Conservation (phyloP, 2,329 filamentous ascomycete genomes). For the Alternaria brassicae region DNA sequence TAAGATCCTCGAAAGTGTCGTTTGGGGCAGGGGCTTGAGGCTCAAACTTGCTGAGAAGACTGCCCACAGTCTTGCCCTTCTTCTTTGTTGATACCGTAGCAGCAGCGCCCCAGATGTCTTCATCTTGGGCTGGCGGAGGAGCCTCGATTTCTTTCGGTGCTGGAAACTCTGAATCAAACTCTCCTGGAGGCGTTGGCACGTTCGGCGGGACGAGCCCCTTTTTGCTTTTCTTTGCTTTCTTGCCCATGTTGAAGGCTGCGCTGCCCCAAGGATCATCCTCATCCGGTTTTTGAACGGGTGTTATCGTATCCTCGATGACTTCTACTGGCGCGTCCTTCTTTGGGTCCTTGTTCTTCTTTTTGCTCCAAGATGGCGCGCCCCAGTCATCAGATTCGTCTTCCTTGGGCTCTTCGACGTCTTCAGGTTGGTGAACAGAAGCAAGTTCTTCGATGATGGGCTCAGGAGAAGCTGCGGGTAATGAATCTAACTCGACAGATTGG, state of each 20-base stretch:
- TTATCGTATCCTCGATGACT: conserved; percentile 50
- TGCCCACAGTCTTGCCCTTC: conserved; percentile 36
- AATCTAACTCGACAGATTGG: conserved; percentile 47
- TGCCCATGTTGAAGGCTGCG: conserved; percentile 52
- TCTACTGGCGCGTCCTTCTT: conserved; percentile 52
- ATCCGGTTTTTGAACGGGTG: conserved; percentile 55
- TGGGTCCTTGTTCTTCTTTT: conserved; percentile 51
- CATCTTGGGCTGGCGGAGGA: conserved; percentile 45
- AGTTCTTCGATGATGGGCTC: conserved; percentile 39
- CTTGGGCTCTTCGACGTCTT: conserved; percentile 59
- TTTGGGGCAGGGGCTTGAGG: conserved; percentile 39
- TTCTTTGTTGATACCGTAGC: conserved; percentile 43
- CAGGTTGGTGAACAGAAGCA: conserved; percentile 52
- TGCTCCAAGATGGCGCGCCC: conserved; percentile 64
- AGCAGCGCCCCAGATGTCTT: conserved; percentile 39
- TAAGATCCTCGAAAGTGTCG: conserved; percentile 44
- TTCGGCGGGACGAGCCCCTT: conserved; percentile 60
- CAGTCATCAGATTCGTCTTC: conserved; percentile 62
- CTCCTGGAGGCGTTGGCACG: conserved; percentile 58
- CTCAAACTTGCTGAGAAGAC: conserved; percentile 39
- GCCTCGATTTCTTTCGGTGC: conserved; percentile 63
- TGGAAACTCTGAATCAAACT: conserved; percentile 42
- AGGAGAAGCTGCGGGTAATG: conserved; percentile 36
- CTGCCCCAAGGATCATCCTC: conserved; percentile 51
- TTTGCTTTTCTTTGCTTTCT: conserved; percentile 64